These are phyloP conservation scores for Penstemon barbatus DNA, from an alignment of 257 asterid genomes.

Conservation along the genomic window DNA sequence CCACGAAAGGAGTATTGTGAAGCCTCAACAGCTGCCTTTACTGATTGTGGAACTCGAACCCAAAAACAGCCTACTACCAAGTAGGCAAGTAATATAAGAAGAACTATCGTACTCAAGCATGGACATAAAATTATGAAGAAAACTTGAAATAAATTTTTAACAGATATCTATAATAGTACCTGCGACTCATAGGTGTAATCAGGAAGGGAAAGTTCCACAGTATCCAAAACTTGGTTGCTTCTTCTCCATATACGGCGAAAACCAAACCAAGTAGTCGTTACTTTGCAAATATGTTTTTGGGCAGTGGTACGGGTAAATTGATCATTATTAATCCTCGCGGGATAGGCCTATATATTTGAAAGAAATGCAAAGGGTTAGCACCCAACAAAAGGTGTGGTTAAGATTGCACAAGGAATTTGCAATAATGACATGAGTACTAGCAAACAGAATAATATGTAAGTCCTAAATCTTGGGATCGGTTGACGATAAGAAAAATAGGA, in stretches of 20 bases:
- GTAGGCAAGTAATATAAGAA: not conserved
- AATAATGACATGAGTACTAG: conserved; percentile 1
- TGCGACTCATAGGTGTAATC: conserved; percentile 77
- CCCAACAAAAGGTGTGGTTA: conserved; percentile 9
- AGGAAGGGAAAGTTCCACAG: conserved; percentile 90
- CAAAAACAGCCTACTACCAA: conserved; percentile 83
- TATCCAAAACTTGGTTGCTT: conserved; percentile 80
- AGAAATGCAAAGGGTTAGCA: conserved; percentile 30
- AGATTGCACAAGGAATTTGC: conserved; percentile 27
- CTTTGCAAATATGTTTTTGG: conserved; percentile 64
- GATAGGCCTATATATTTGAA: conserved; percentile 59
- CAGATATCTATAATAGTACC: conserved; percentile 42
- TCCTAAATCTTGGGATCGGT: conserved; percentile 16
- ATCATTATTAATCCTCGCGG: conserved; percentile 43
- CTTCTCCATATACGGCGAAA: conserved; percentile 76
- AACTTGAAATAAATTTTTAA: conserved; percentile 15
- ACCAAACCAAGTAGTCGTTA: conserved; percentile 91
- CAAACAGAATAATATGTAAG: not conserved
- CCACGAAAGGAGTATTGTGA: conserved; percentile 62
- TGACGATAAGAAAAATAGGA: not conserved
- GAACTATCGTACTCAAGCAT: not conserved
- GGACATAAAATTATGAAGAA: not conserved
- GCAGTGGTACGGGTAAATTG: conserved; percentile 58
- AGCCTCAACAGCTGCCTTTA: conserved; percentile 62
- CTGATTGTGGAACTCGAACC: conserved; percentile 83